Evolutionary conservation across 225 moss, liverwort and hornwort genomes (phyloP), one percentile per base, ranked within the genome.

Genomic region (Marchantia polymorpha): DNA sequence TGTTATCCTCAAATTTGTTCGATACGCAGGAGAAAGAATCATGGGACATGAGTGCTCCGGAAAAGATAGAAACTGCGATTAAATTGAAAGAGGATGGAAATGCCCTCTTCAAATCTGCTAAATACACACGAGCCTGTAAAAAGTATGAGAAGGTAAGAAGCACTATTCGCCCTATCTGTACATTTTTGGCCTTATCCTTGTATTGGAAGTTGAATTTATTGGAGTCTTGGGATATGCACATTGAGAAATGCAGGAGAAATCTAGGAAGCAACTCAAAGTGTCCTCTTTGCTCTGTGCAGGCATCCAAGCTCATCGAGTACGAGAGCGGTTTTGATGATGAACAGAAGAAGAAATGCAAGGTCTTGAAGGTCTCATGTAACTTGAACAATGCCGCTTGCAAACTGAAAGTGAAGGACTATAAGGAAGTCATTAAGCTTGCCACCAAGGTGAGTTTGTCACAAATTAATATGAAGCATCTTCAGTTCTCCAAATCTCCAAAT

Each of bases 361-460:
- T 87, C 13, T 82, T 99, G 69, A 99, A 93, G 80, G 86, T 93
- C 47, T 88, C 92, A 61, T 93, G 95, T 88, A 93, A 95, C 56
- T 87, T 99, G 20, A 99, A 99, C 68, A 92, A 92, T 87, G 93
- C 99, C 6, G 99, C 99, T 19, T 99, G 95, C 89, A 95, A 95
- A 80, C 72, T 99, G 56, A 99, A 95, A 81, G 77, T 95, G 39
- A 92, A 91, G 58, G 94, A 94, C 12, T 91, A 83, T 63, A 85
- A 86, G 78, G 99, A 99, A 80, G 95, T 84, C 26, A 86, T 91
- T 22, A 95, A 91, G 76, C 59, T 95, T 60, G 86, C 99, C 47
- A 91, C 99, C 10, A 99, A 95, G 99, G 97, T 94, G 55, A 27
- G 86, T 16, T 15, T 1, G 64, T 5, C 25, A 64, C 10, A 23